Conservation (phyloP, 805 yeast genomes). For the Ogataea parapolymorpha region DNA sequence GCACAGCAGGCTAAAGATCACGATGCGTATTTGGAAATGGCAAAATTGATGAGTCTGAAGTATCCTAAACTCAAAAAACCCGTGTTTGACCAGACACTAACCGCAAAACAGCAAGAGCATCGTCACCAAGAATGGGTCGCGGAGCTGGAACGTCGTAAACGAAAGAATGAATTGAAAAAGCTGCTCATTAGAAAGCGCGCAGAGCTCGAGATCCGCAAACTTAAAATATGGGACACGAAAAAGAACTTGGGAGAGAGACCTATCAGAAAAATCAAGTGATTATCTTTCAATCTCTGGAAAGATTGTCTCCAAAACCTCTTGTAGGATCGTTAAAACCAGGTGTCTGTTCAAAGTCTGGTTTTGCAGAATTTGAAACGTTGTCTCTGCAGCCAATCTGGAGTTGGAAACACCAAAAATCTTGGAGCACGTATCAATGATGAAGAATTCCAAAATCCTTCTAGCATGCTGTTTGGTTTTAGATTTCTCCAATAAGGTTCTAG, state of each 20-base stretch:
- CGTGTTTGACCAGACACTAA: constrained; percentile 10
- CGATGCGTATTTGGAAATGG: constrained; percentile 7
- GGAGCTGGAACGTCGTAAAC: background rate
- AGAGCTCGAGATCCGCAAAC: constrained; percentile 5
- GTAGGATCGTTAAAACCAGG: constrained; percentile 56
- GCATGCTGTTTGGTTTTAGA: constrained; percentile 57
- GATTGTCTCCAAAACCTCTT: constrained; percentile 48
- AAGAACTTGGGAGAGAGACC: constrained; percentile 6
- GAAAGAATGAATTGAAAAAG: background rate
- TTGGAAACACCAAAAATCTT: constrained; percentile 69
- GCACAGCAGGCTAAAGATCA: constrained; percentile 10
- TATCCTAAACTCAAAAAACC: constrained; percentile 13
- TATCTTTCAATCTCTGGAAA: constrained; percentile 34
- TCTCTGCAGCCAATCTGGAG: constrained; percentile 58
- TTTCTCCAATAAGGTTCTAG: constrained; percentile 50
- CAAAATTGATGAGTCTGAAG: constrained; percentile 16
- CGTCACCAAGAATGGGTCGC: background rate
- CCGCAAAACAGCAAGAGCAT: constrained; percentile 6
- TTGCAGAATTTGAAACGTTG: constrained; percentile 66
- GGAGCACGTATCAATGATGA: constrained; percentile 63
- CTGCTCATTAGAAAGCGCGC: constrained; percentile 7
- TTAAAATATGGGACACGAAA: constrained; percentile 9
- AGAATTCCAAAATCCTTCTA: constrained; percentile 45
- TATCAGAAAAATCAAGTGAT: background rate
- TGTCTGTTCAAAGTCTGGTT: constrained; percentile 68